These are phyloP conservation scores for Heimioporus retisporus DNA, from an alignment of 1,284 basidiomycete species.

Conservation along the genomic window DNA sequence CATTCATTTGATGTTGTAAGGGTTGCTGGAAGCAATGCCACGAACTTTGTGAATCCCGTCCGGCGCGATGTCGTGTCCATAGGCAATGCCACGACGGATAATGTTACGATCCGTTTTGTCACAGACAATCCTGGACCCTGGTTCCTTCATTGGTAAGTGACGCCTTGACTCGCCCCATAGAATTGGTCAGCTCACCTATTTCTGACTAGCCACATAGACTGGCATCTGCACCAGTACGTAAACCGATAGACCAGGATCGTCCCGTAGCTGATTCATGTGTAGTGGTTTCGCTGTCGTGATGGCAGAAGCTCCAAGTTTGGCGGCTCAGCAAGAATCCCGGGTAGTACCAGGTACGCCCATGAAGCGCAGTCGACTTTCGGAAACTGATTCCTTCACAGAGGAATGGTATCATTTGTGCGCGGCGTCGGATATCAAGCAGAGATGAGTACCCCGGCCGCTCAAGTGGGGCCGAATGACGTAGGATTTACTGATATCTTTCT, in stretches of 20 bases:
- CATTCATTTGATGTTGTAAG: constrained; percentile 39
- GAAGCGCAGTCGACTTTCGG: no score
- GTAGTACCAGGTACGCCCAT: constrained; percentile 30
- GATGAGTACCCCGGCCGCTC: no score
- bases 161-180: no score
- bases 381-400: neutral
- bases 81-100: constrained; percentile 34
- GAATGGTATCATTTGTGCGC: constrained; percentile 1
- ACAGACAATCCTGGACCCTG: constrained; percentile 50
- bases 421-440: no score
- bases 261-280: neutral
- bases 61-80: constrained; percentile 39
- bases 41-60: constrained; percentile 41
- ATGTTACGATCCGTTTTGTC: constrained; percentile 56
- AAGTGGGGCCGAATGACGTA: no score
- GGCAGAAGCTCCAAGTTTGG: constrained; percentile 37
- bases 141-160: constrained; percentile 49
- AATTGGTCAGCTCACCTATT: no score
- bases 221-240: constrained; percentile 48
- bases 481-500: no score
- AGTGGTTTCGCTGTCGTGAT: constrained; percentile 48
- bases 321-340: constrained; percentile 11
- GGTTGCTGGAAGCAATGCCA: constrained; percentile 23
- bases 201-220: constrained; percentile 44
- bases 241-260: neutral